Percentiles rank a stretch among this genome's conserved stretches.
These are phyloP conservation scores for Leptographium flavum DNA, from an alignment of 2,329 filamentous ascomycete species.

Conservation along the genomic window DNA sequence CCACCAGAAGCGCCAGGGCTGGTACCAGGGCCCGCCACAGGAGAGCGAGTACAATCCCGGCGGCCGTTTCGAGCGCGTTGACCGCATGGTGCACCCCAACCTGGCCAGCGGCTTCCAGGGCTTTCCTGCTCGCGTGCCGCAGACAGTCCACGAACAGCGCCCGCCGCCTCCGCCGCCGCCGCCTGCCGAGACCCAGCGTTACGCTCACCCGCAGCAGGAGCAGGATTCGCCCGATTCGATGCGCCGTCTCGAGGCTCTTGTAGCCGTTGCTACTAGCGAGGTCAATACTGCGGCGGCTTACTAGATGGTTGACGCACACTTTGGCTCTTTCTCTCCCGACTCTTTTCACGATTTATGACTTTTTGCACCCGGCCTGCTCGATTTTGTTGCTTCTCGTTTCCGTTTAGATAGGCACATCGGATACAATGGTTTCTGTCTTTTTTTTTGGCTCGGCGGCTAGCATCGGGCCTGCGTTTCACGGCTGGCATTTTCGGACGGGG, in stretches of 20 bases:
- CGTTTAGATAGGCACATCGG: not conserved
- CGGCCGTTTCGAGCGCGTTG: conserved; percentile 30
- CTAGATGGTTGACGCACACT: conserved; percentile 5
- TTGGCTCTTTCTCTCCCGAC: conserved; percentile 5
- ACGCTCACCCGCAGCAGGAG: not conserved
- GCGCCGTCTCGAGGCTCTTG: conserved; percentile 11
- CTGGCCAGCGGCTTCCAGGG: conserved; percentile 11
- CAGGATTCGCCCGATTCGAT: not conserved
- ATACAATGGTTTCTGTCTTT: not conserved
- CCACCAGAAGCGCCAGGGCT: conserved; percentile 53
- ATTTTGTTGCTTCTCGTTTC: not conserved
- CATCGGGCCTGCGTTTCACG: not conserved
- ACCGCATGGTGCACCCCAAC: conserved; percentile 45
- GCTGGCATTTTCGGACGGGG: not conserved
- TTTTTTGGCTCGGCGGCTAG: not conserved
- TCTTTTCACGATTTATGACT: conserved; percentile 3
- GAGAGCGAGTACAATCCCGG: conserved; percentile 6
- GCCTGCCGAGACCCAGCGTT: not conserved
- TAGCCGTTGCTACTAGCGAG: conserved; percentile 11
- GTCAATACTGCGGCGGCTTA: conserved; percentile 8
- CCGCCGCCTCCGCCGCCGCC: not conserved
- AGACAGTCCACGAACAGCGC: conserved; percentile 8
- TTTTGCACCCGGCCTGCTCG: not conserved
- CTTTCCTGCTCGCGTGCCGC: conserved; percentile 10
- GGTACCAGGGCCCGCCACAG: conserved; percentile 46